These are phyloP conservation scores for Knufia petricola DNA, from an alignment of 2,329 filamentous ascomycete species.

Conservation along the genomic window DNA sequence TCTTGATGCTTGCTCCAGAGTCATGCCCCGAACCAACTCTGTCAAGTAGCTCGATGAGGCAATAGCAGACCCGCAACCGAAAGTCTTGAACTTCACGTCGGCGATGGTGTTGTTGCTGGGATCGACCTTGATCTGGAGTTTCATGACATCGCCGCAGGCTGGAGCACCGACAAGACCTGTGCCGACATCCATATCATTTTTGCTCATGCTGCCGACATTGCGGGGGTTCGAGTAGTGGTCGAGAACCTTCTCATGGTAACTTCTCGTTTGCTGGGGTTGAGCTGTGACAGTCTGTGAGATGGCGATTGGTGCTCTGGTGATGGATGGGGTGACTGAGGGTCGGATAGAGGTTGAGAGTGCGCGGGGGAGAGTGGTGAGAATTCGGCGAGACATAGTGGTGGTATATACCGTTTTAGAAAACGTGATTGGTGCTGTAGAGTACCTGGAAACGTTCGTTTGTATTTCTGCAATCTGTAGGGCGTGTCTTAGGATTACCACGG, in stretches of 20 bases:
- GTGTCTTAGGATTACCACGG: background rate
- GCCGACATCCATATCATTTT: slow-evolving; percentile 72
- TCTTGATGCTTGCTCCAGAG: slow-evolving; percentile 79
- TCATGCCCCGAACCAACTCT: slow-evolving; percentile 92
- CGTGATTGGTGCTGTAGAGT: background rate
- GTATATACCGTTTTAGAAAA: too few relatives aligned
- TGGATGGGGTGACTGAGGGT: slow-evolving; percentile 36
- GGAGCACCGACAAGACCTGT: slow-evolving; percentile 78
- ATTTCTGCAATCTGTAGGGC: background rate
- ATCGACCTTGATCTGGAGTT: slow-evolving; percentile 86
- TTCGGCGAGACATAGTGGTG: slow-evolving; percentile 48
- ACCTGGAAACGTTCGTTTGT: background rate
- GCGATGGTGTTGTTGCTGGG: slow-evolving; percentile 77
- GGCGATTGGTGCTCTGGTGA: slow-evolving; percentile 31
- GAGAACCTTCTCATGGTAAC: slow-evolving; percentile 63
- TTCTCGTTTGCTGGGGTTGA: slow-evolving; percentile 31
- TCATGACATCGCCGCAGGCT: slow-evolving; percentile 88
- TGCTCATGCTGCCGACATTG: slow-evolving; percentile 70
- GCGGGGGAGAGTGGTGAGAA: slow-evolving; percentile 45
- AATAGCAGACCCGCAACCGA: slow-evolving; percentile 89
- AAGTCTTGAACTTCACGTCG: slow-evolving; percentile 97
- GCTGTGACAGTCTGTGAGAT: slow-evolving; percentile 29
- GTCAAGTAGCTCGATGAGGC: slow-evolving; percentile 91
- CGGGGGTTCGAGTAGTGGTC: slow-evolving; percentile 75
- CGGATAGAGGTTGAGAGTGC: slow-evolving; percentile 41